Evolutionary conservation across 2,329 filamentous ascomycete species (phyloP).

Genomic region (Chrysoporthe deuterocubensis): DNA sequence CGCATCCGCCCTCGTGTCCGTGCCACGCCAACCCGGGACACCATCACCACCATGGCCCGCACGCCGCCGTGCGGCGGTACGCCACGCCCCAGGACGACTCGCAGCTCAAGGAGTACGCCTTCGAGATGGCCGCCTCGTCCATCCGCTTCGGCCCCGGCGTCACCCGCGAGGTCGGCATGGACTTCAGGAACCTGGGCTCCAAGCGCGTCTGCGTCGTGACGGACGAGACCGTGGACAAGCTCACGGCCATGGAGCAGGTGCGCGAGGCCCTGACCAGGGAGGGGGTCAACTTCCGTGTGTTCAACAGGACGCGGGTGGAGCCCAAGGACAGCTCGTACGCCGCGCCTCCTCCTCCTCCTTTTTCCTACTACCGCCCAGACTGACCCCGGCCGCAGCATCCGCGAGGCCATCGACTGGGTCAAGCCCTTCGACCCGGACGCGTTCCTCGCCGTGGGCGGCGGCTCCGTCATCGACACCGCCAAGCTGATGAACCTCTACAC

Average conservation of each 20-base stretch:
- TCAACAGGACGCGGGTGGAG: conserved; percentile 79
- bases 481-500: conserved; percentile 99
- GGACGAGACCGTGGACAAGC: conserved; percentile 76
- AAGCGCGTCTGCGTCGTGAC: conserved; percentile 92
- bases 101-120: conserved; percentile 91
- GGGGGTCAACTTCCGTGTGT: conserved; percentile 81
- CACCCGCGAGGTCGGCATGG: conserved; percentile 97
- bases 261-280: conserved; percentile 78
- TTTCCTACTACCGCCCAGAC: neutral
- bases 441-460: conserved; percentile 89
- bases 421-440: conserved; percentile 83
- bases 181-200: conserved; percentile 87
- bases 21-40: conserved; percentile 89
- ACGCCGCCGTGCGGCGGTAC: conserved; percentile 49
- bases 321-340: conserved; percentile 89
- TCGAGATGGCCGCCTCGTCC: conserved; percentile 95
- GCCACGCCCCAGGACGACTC: conserved; percentile 77
- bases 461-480: conserved; percentile 96
- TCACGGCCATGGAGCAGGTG: conserved; percentile 90
- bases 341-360: conserved; percentile 28
- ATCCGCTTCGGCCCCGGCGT: conserved; percentile 93
- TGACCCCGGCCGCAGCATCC: conserved; percentile 17
- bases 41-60: conserved; percentile 62
- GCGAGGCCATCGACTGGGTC: conserved; percentile 82
- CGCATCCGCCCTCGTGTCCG: conserved; percentile 84